phyloP scores from a whole-genome alignment of 306 rosid genomes.

The Castanopsis chinensis region DNA sequence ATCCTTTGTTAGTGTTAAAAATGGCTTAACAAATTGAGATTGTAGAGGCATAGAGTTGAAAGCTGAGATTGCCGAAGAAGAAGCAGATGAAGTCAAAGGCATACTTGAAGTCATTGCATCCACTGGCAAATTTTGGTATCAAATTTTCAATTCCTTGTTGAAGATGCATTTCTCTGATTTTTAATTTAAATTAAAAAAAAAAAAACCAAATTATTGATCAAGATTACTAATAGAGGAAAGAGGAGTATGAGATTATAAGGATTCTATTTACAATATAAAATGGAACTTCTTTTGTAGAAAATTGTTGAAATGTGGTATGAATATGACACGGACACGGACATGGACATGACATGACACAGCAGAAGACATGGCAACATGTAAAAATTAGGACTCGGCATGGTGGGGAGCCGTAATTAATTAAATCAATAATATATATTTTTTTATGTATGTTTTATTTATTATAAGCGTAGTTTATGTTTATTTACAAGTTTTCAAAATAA shows the following conservation, averaged over 20 bases:
- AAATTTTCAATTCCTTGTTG: background rate
- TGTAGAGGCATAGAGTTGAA: constrained; percentile 29
- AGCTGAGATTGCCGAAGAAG: constrained; percentile 32
- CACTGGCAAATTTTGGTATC: constrained; percentile 53
- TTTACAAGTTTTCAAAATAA: too few relatives aligned
- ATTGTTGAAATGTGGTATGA: too few relatives aligned
- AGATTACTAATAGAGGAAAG: background rate
- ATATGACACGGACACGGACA: too few relatives aligned
- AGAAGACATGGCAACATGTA: too few relatives aligned
- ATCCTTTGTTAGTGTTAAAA: too few relatives aligned
- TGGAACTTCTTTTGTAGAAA: background rate
- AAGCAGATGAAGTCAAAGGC: constrained; percentile 22
- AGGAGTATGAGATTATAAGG: background rate
- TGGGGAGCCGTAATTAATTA: too few relatives aligned
- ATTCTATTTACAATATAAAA: background rate
- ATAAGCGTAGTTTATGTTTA: too few relatives aligned
- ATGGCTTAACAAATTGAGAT: constrained; percentile 3
- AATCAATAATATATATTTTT: too few relatives aligned
- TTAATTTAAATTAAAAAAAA: too few relatives aligned
- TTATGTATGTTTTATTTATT: too few relatives aligned
- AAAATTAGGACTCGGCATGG: too few relatives aligned
- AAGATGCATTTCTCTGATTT: background rate
- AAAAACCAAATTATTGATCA: background rate
- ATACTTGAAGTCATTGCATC: constrained; percentile 53
- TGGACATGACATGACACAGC: too few relatives aligned